Base-by-base conservation (phyloP, 2,329 filamentous ascomycete species). In the Fragosphaeria purpurea region DNA sequence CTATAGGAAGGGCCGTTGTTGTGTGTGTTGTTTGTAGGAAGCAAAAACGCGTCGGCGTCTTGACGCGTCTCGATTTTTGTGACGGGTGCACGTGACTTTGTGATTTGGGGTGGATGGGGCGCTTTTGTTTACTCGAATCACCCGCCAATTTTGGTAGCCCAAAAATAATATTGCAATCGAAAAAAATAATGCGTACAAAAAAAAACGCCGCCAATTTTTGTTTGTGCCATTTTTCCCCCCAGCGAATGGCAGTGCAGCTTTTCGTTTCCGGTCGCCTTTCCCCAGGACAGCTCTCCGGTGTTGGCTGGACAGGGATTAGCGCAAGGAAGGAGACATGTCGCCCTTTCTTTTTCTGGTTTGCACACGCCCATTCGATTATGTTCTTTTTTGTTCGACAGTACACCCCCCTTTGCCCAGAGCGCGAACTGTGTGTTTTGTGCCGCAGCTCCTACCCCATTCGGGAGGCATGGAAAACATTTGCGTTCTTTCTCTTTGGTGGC, bases 11-110 rank as follows among this genome's bases (percentile, higher is more conserved):
- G 22, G 22, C 22, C 22, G 22, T 22, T 22, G 22, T 22, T 22
- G 22, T 22, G 22, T 22, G 22, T 22, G 35, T 37, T 7, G 35
- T 46, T 44, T 50, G 44, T 38, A 50, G 33, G 37, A 46, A n/a
- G 48, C 22, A n/a, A 46, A 42, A 43, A 46, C 48, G 48, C 48
- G 48, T 9, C 7, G 7, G 6, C 38, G 42, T 32, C 33, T 46
- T 41, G 41, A 51, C 50, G 44, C 50, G 50, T 30, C 40, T 2
- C 32, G 32, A 33, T 44, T 7, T 47, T 51, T 51, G 37, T 51
- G 44, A 8, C 0, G 4, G 1, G 31, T 35, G 34, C 50, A 51
- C 50, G 50, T 51, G 50, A 51, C 35, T 33, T 32, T 51, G 44
- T 51, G 50, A 51, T 51, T 42, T 44, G 13, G 35, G 11, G 32